These are phyloP conservation scores for Tetrahymena borealis DNA, from an alignment of 73 alveolate genomes.

Conservation along the genomic window DNA sequence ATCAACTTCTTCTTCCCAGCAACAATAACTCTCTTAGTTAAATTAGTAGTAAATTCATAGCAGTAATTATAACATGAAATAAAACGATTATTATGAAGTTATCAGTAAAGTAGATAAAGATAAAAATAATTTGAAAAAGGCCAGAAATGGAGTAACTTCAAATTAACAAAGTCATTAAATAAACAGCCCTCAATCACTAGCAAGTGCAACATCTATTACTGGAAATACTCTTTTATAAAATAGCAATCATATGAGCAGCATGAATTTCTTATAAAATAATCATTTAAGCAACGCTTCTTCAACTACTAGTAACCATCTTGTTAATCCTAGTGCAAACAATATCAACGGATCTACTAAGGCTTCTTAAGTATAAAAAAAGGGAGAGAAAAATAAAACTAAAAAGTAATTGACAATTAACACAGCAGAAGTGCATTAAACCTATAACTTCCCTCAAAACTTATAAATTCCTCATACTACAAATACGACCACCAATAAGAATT, in stretches of 20 bases:
- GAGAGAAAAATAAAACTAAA: background rate
- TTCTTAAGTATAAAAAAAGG: background rate
- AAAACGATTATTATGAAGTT: background rate
- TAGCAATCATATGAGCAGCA: background rate
- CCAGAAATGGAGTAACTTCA: background rate
- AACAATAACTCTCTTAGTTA: background rate
- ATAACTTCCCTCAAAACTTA: background rate
- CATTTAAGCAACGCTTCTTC: background rate
- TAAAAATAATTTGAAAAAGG: background rate
- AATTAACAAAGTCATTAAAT: background rate
- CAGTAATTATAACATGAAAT: background rate
- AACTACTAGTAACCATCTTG: background rate
- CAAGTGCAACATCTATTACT: background rate
- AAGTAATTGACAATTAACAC: background rate
- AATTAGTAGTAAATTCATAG: background rate
- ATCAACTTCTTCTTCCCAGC: background rate
- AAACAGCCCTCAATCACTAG: background rate
- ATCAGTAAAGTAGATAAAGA: background rate
- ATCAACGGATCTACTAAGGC: background rate
- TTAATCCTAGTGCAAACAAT: background rate
- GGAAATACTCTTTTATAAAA: background rate
- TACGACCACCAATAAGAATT: background rate
- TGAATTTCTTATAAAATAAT: background rate
- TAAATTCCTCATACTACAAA: background rate
- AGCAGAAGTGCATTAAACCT: background rate